Base-by-base conservation (phyloP, 2,329 filamentous ascomycete species). In the Neofusicoccum laricinum region DNA sequence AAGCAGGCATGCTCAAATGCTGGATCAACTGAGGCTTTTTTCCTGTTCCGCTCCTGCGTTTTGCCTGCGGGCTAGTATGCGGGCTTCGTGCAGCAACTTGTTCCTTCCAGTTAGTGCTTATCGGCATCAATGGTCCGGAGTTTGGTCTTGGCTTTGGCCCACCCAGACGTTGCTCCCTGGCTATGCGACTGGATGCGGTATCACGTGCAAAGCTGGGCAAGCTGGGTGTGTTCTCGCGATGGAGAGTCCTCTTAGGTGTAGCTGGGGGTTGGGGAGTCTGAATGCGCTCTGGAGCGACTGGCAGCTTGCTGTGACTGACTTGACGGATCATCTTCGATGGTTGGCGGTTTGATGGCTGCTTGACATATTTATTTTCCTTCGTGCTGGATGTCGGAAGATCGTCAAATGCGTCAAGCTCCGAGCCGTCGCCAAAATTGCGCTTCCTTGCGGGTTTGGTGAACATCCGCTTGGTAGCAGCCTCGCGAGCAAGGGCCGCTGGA, bases 391-490 rank as follows among this genome's bases (percentile, higher is more conserved):
- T 98, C 1, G 94, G 94, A 64, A 99, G 81, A 77, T 99, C 95
- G 74, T 99, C 95, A 74, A 99, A 98, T 2, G 86, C 88, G 69
- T 98, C 94, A 38, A 99, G 83, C 77, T 99, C 95, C 66, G 90
- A 90, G 15, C 95, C 95, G 75, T 97, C 92, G 12, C 95, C 95
- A 78, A 96, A 99, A 71, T 91, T 87, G 50, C 88, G 85, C 66
- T 83, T 82, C 45, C 87, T 84, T 40, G 86, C 83, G 2, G 92
- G 92, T 74, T 89, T 90, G 67, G 86, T 93, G 65, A 96, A 79
- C 51, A 90, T 88, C 68, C 90, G 87, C 81, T 89, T 90, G 6
- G 84, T 79, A 57, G 84, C 81, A 62, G 85, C 84, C 66, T 82
- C 79, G 50, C 80, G 77, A 58, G 81, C 76, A 34, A 85, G 73